Percentiles rank a stretch among this genome's conserved stretches.
Evolutionary conservation across 805 yeast species (phyloP).

Genomic region (Nakazawaea anatomiae): DNA sequence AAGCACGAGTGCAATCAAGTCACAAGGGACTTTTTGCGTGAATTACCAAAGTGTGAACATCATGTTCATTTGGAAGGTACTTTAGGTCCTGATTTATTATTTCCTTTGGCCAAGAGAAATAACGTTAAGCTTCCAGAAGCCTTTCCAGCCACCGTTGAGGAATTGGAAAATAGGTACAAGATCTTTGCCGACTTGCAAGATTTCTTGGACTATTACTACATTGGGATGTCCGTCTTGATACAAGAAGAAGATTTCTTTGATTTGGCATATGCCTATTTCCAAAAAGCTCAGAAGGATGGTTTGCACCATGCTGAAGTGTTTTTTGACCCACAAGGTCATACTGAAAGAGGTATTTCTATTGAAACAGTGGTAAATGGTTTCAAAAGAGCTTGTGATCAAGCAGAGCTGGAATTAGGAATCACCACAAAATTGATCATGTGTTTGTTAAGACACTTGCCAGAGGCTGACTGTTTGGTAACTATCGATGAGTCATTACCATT

Average conservation of each 20-base stretch:
- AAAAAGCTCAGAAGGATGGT: conserved; percentile 52
- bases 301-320: conserved; percentile 69
- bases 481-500: conserved; percentile 47
- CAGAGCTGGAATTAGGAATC: conserved; percentile 47
- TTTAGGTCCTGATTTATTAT: conserved; percentile 66
- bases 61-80: conserved; percentile 85
- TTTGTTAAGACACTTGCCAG: conserved; percentile 68
- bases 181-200: conserved; percentile 68
- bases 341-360: conserved; percentile 56
- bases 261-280: conserved; percentile 69
- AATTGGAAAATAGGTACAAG: conserved; percentile 51
- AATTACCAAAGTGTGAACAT: conserved; percentile 83
- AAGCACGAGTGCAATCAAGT: conserved; percentile 26
- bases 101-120: conserved; percentile 65
- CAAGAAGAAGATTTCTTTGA: conserved; percentile 70
- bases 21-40: conserved; percentile 49
- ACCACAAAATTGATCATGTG: conserved; percentile 77
- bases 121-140: conserved; percentile 50
- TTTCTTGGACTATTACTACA: conserved; percentile 71
- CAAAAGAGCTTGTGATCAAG: conserved; percentile 59
- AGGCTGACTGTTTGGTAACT: conserved; percentile 50
- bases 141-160: conserved; percentile 58
- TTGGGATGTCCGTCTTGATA: conserved; percentile 73
- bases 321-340: conserved; percentile 83
- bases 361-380: conserved; percentile 63